Base-by-base conservation (phyloP, 139 green algal genomes). In the Marvania coccoides region DNA sequence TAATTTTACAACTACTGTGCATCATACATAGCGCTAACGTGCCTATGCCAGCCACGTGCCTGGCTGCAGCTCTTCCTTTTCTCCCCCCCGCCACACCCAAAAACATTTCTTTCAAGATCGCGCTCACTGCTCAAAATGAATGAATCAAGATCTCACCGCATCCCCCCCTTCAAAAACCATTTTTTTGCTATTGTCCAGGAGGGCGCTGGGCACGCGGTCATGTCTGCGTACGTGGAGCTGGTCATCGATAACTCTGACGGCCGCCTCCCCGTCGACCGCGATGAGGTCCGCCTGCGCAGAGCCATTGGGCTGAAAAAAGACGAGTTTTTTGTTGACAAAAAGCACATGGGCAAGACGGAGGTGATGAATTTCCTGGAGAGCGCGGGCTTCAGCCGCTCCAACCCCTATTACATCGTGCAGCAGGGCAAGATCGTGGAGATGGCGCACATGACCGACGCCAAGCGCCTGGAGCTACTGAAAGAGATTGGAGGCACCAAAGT, bases 391-490 rank as follows among this genome's bases (percentile, higher is more conserved):
- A 92, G 78, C 14, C 77, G 88, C 5, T 85, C 91, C 47, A 99
- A 99, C 76, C 95, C 95, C 1, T 99, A 99, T 81, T 98, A 98
- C 72, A 88, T 98, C 31, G 95, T 99, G 47, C 93, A 99, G 80
- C 95, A 99, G 80, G 94, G 93, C 48, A 94, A 95, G 81, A 92
- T 95, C 65, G 85, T 81, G 72, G 62, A 72, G 33, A 85, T 96
- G 72, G 73, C 88, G 12, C 83, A 76, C 34, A 98, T 98, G 93
- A 86, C 81, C 26, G 91, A 96, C 71, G 26, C 71, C 1, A 82
- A 99, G 76, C 85, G 94, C 2, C 80, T 99, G 75, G 86, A 96
- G 61, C 79, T 99, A 62, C 77, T 99, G 6, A 99, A 99, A 79
- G 94, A 99, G 82, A 94, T 99, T 58, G 94, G 94, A 30, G 94